Evolutionary conservation across 1,284 basidiomycete genomes (phyloP).

Genomic region (Trichosporon sp.): DNA sequence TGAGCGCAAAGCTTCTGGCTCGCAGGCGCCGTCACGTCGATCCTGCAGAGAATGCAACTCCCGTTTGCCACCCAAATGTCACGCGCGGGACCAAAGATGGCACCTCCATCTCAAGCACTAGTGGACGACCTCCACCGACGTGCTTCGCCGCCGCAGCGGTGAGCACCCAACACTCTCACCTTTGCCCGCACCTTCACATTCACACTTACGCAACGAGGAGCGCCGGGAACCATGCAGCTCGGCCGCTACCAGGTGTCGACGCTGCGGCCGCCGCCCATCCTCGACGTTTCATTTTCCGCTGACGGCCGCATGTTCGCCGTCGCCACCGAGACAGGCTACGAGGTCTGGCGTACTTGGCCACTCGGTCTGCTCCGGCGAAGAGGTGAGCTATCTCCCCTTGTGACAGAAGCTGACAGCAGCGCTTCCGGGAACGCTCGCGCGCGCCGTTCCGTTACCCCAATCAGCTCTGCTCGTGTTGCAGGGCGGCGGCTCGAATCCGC

Average conservation of each 20-base stretch:
- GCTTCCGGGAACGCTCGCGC: constrained; percentile 62
- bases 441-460: constrained; percentile 70
- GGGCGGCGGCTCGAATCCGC: constrained; percentile 81
- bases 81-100: not conserved
- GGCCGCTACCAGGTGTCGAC: constrained; percentile 78
- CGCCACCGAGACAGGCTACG: constrained; percentile 76
- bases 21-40: not conserved
- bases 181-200: not conserved
- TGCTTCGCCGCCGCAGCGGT: not conserved
- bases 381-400: constrained; percentile 52
- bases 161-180: not conserved
- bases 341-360: constrained; percentile 74
- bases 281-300: constrained; percentile 65
- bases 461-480: constrained; percentile 83
- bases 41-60: not conserved
- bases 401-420: constrained; percentile 19
- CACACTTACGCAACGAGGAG: not conserved
- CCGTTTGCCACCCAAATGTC: not conserved
- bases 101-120: not conserved
- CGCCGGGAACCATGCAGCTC: constrained; percentile 63
- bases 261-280: constrained; percentile 67
- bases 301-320: constrained; percentile 75
- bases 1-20: not conserved
- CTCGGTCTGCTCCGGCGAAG: constrained; percentile 70
- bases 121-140: not conserved